Base-by-base conservation (phyloP, 306 rosid species). In the Rosa multiflora region DNA sequence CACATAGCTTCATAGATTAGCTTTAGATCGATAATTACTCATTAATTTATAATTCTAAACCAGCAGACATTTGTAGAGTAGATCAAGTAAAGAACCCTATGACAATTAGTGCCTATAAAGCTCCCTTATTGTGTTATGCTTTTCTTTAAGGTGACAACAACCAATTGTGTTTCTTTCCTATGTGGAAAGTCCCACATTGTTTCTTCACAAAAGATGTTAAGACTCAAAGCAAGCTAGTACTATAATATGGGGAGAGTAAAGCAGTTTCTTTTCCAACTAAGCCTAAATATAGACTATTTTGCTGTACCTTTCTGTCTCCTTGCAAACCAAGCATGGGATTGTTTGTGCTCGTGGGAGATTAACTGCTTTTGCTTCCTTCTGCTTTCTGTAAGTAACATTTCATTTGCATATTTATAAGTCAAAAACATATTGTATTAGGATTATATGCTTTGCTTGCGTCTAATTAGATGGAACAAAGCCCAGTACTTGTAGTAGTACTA, bases 101-200 rank as follows among this genome's bases (percentile, higher is more conserved):
- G 35, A 44, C 15, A 12, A 62, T 23, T n/a, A 43, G 49, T 37
- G 66, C 12, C 59, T 21, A 73, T 18, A 76, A 46, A 66, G 26
- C 67, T 49, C 74, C 52, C 48, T 64, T n/a, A 67, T 74, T 56
- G 63, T 80, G 69, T 58, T 58, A 10, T 75, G 83, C 80, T 67
- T 81, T 81, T 75, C 75, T 67, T 75, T 81, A 46, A 17, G 83
- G 66, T 44, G 71, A 74, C 80, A 81, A 44, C 80, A 53, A n/a
- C 80, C 80, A 68, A 70, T 8, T 49, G 39, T 79, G 37, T 52
- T 58, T 40, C n/a, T 42, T 55, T 68, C 43, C 70, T 23, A 67
- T 43, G 72, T 68, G 80, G 70, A 67, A 58, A 75, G 63, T 26
- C 48, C 39, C 26, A 43, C 46, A 64, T 49, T 40, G 59, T 35